Conservation (phyloP, 495 filamentous ascomycete species). For the Aspergillus baeticus region DNA sequence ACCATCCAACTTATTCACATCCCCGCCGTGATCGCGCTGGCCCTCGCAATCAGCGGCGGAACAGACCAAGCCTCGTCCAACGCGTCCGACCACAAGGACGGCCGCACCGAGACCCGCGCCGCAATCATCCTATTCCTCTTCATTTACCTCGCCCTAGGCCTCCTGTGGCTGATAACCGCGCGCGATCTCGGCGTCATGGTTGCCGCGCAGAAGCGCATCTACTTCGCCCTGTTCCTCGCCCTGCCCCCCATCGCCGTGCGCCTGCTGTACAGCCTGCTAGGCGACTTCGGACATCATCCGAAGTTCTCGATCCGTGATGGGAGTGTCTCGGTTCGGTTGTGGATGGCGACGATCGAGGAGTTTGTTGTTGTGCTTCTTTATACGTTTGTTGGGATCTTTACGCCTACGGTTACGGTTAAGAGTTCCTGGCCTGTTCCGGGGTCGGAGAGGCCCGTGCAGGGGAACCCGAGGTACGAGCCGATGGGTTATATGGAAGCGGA, state of each 20-base stretch:
- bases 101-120: slow-evolving; percentile 8
- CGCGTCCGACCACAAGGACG: slow-evolving; percentile 7
- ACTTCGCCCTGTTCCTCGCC: slow-evolving; percentile 11
- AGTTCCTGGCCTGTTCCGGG: too few species aligned
- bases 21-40: slow-evolving; percentile 17
- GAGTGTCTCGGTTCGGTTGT: slow-evolving; percentile 6
- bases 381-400: slow-evolving; percentile 13
- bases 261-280: slow-evolving; percentile 16
- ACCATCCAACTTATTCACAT: slow-evolving; percentile 18
- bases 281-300: slow-evolving; percentile 11
- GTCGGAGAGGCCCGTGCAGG: too few species aligned
- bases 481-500: too few species aligned
- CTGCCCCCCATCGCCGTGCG: slow-evolving; percentile 15
- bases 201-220: slow-evolving; percentile 13
- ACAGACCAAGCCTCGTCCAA: slow-evolving; percentile 15
- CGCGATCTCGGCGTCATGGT: slow-evolving; percentile 9
- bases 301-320: slow-evolving; percentile 16
- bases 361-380: slow-evolving; percentile 20
- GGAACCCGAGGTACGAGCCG: too few species aligned
- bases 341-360: slow-evolving; percentile 22
- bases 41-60: slow-evolving; percentile 18
- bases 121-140: slow-evolving; percentile 17
- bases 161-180: slow-evolving; percentile 12
- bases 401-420: neutral
- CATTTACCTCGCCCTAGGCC: slow-evolving; percentile 6